Evolutionary conservation across 352 stramenopile genomes (phyloP).

Genomic region (Phytophthora palmivora): DNA sequence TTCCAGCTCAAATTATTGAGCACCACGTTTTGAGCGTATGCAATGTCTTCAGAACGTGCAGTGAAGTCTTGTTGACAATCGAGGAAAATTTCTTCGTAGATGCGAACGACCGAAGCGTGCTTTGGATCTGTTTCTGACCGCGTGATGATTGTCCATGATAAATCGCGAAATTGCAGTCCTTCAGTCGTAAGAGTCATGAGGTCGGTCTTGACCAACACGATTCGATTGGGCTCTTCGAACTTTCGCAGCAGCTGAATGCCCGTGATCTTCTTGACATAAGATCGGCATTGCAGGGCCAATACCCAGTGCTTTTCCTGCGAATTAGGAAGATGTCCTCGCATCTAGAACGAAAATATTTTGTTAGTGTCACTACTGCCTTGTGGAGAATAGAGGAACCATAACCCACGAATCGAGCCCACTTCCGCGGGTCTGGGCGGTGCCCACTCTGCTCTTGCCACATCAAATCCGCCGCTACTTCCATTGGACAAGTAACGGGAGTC

Average conservation of each 20-base stretch:
- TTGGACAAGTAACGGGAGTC: conserved; percentile 13
- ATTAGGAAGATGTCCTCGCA: conserved; percentile 3
- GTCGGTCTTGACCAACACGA: conserved; percentile 25
- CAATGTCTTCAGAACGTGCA: conserved; percentile 15
- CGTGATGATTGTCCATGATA: conserved; percentile 25
- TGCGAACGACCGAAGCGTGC: conserved; percentile 20
- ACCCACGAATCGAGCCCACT: conserved; percentile 22
- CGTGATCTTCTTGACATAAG: conserved; percentile 17
- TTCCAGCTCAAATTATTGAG: conserved; percentile 30
- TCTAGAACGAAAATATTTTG: too few relatives aligned
- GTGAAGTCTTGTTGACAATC: conserved; percentile 8
- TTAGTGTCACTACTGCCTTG: too few relatives aligned
- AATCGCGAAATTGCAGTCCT: conserved; percentile 27
- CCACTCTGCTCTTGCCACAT: conserved; percentile 22
- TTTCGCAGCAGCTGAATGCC: conserved; percentile 28
- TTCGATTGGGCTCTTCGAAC: conserved; percentile 33
- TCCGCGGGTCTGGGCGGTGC: conserved; percentile 24
- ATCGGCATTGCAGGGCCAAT: conserved; percentile 12
- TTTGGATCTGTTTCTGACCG: conserved; percentile 18
- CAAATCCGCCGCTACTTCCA: conserved; percentile 13
- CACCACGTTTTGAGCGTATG: conserved; percentile 27
- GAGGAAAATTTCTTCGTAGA: conserved; percentile 29
- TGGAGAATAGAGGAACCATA: too few relatives aligned
- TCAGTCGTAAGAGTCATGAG: conserved; percentile 32
- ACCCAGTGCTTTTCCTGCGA: conserved; percentile 32